Percentiles rank a stretch among this genome's conserved stretches.
Evolutionary conservation across 2,329 filamentous ascomycete genomes (phyloP).

Genomic region (Arthroderma sp.): DNA sequence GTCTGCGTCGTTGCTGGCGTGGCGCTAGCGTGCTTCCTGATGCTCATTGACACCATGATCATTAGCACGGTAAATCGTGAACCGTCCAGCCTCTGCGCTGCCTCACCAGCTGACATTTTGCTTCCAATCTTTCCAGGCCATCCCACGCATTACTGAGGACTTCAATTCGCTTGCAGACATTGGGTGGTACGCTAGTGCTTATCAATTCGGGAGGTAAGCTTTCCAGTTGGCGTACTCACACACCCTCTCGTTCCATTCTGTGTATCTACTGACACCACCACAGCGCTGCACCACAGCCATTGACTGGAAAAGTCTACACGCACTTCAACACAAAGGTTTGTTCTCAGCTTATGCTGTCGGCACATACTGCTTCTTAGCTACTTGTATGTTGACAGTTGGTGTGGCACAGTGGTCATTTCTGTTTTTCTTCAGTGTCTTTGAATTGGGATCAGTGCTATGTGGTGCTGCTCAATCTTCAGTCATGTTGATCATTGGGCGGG

Average conservation of each 20-base stretch:
- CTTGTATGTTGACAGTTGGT: conserved; percentile 3
- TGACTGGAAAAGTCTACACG: conserved; percentile 16
- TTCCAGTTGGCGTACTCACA: no score
- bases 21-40: background rate
- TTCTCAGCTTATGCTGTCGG: no score
- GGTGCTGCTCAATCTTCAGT: conserved; percentile 14
- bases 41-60: background rate
- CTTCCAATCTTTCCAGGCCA: conserved; percentile 5
- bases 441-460: conserved; percentile 17
- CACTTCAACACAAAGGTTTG: background rate
- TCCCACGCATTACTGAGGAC: conserved; percentile 14
- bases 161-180: conserved; percentile 16
- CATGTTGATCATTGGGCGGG: conserved; percentile 19
- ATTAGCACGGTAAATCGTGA: background rate
- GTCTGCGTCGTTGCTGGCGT: background rate
- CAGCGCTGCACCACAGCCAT: conserved; percentile 15
- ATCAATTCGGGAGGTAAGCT: conserved; percentile 9
- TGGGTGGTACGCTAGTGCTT: conserved; percentile 16
- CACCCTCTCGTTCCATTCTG: no score
- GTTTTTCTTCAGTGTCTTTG: conserved; percentile 19
- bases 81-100: no score
- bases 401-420: conserved; percentile 19
- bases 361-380: background rate
- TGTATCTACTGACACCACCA: no score
- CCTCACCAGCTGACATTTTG: background rate